These are phyloP conservation scores for Aspergillus caelatus DNA, from an alignment of 2,329 filamentous ascomycete species.

Conservation along the genomic window DNA sequence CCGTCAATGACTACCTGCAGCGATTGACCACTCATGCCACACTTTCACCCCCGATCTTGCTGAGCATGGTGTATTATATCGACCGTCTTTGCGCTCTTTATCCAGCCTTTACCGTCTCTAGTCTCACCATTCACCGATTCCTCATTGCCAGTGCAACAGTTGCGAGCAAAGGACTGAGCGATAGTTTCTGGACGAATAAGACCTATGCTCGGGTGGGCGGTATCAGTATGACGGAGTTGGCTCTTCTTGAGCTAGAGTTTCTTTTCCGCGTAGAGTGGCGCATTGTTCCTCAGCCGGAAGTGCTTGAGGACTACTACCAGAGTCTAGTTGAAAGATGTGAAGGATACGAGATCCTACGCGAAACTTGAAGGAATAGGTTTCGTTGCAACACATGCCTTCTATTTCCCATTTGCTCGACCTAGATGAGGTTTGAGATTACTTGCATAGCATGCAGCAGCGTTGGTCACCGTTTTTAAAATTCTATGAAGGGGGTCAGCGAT, in stretches of 20 bases:
- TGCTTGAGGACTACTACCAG: slow-evolving; percentile 89
- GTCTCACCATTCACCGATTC: slow-evolving; percentile 94
- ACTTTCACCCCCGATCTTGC: slow-evolving; percentile 85
- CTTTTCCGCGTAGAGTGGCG: slow-evolving; percentile 91
- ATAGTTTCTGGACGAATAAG: slow-evolving; percentile 98
- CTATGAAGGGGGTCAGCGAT: background rate
- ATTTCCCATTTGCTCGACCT: background rate
- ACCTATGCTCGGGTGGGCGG: slow-evolving; percentile 94
- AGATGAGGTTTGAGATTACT: background rate
- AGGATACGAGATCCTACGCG: slow-evolving; percentile 58
- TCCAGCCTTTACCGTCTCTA: slow-evolving; percentile 93
- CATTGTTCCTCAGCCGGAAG: slow-evolving; percentile 93
- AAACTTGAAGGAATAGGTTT: slow-evolving; percentile 6
- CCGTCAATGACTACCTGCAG: slow-evolving; percentile 89
- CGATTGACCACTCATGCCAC: slow-evolving; percentile 92
- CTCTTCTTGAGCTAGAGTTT: slow-evolving; percentile 90
- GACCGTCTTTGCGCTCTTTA: slow-evolving; percentile 91
- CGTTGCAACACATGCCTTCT: background rate
- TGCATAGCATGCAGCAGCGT: background rate
- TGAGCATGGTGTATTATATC: slow-evolving; percentile 99
- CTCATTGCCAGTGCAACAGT: slow-evolving; percentile 95
- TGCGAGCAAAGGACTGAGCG: slow-evolving; percentile 91
- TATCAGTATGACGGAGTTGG: slow-evolving; percentile 85
- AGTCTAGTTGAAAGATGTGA: slow-evolving; percentile 74
- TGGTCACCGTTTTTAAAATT: background rate